phyloP scores from a whole-genome alignment of 2,329 filamentous ascomycete species.

The Alternaria tenuissima region DNA sequence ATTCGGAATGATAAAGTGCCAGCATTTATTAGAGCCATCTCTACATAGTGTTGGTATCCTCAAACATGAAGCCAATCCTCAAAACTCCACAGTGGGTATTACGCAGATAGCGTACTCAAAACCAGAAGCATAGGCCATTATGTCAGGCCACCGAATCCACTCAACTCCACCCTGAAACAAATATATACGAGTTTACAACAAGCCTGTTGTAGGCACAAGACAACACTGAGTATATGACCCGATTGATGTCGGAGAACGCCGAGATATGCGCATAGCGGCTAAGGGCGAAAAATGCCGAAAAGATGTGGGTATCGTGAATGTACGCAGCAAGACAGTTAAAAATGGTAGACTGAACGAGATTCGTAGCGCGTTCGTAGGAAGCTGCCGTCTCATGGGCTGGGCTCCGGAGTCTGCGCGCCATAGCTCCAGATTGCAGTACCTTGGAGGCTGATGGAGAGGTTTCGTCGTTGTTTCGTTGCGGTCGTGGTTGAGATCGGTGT shows the following conservation, averaged over 20 bases:
- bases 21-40: neutral
- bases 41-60: neutral
- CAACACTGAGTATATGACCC: neutral
- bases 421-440: slow-evolving; percentile 43
- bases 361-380: slow-evolving; percentile 7
- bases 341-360: slow-evolving; percentile 9
- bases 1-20: neutral
- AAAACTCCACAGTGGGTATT: slow-evolving; percentile 16
- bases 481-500: slow-evolving; percentile 3
- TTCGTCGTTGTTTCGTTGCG: slow-evolving; percentile 27
- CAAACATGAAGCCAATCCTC: neutral
- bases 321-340: slow-evolving; percentile 14
- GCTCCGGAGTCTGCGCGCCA: slow-evolving; percentile 50
- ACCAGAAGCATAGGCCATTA: slow-evolving; percentile 6
- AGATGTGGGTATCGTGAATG: slow-evolving; percentile 30
- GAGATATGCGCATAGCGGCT: slow-evolving; percentile 4
- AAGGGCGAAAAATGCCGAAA: slow-evolving; percentile 14
- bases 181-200: slow-evolving; percentile 5
- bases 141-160: slow-evolving; percentile 1
- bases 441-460: slow-evolving; percentile 36
- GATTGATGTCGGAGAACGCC: slow-evolving; percentile 14
- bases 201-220: slow-evolving; percentile 5
- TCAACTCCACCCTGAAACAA: slow-evolving; percentile 3
- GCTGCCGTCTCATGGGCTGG: slow-evolving; percentile 43
- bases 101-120: slow-evolving; percentile 15